Percentiles rank a stretch among this genome's conserved stretches.
These are phyloP conservation scores for Colletotrichum gloeosporioides DNA, from an alignment of 2,329 filamentous ascomycete species.

Conservation along the genomic window DNA sequence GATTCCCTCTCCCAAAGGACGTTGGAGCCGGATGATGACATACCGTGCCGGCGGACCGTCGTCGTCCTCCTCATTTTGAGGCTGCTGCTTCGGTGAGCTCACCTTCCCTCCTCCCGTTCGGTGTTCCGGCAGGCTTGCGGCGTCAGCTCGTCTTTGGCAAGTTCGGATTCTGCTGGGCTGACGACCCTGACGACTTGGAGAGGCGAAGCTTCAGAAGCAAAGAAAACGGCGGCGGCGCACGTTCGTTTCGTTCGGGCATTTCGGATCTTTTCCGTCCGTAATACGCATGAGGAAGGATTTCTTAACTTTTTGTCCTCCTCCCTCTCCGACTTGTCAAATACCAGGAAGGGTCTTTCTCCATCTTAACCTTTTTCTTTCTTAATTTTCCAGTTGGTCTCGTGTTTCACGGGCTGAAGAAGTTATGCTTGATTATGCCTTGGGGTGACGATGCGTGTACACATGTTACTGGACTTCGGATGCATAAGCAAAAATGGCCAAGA, in stretches of 20 bases:
- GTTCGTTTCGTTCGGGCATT: not conserved
- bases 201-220: not conserved
- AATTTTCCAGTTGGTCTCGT: not conserved
- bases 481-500: not conserved
- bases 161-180: not conserved
- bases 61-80: not conserved
- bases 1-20: not conserved
- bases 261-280: not conserved
- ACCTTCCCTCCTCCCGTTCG: not conserved
- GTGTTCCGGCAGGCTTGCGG: not conserved
- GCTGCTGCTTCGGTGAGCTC: not conserved
- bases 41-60: not conserved
- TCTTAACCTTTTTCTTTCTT: not conserved
- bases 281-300: not conserved
- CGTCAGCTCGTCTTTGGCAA: not conserved
- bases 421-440: not conserved
- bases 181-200: not conserved
- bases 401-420: not conserved
- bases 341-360: not conserved
- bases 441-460: not conserved
- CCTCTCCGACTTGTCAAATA: not conserved
- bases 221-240: not conserved
- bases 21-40: not conserved
- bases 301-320: not conserved
- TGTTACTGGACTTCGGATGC: not conserved